Evolutionary conservation across 75 land plant species (phyloP), one percentile per base, ranked within the genome.

Genomic region (Adiantum capillusveneris): DNA sequence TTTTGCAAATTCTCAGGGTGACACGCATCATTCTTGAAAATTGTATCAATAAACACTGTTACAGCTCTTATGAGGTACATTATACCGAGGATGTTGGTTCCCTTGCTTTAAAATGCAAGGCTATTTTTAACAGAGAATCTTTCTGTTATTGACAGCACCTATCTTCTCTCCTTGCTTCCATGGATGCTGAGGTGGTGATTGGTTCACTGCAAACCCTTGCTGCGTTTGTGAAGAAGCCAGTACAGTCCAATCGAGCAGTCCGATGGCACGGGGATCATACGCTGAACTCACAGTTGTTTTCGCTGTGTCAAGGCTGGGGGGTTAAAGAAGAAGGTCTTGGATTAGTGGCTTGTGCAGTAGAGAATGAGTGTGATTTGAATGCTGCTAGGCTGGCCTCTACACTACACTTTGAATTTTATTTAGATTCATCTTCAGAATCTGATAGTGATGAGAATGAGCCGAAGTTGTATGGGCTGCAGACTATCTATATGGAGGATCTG

Each of bases 291-390:
- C 49, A 60, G 17, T 62, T 75, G 50, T 75, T 75, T 58, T 64
- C 77, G 7, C 51, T 75, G 48, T 63, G 57, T 25, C 77, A 75
- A 54, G 77, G 77, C 7, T 75, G 77, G 77, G 77, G 77, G 19
- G 68, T 67, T 22, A 75, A 75, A 54, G 77, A 75, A 56, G 77
- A 64, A 64, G 77, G 77, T 12, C 56, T 75, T 25, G 77, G 77
- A 3, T 50, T 75, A 27, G 37, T 75, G 52, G 77, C 74, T 21
- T 75, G 77, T 52, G 62, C 75, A 17, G 16, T 57, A 14, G 74
- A 70, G n/a, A 52, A 46, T 63, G 74, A 62, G 12, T 75, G 77
- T 36, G 77, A 75, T 53, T 27, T 30, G 16, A 44, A 63, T 69
- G 74, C 74, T 22, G 48, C 43, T 29, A 64, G 43, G 65, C 44